phyloP scores from a whole-genome alignment of 495 filamentous ascomycete species.

The Aspergillus indologenus region DNA sequence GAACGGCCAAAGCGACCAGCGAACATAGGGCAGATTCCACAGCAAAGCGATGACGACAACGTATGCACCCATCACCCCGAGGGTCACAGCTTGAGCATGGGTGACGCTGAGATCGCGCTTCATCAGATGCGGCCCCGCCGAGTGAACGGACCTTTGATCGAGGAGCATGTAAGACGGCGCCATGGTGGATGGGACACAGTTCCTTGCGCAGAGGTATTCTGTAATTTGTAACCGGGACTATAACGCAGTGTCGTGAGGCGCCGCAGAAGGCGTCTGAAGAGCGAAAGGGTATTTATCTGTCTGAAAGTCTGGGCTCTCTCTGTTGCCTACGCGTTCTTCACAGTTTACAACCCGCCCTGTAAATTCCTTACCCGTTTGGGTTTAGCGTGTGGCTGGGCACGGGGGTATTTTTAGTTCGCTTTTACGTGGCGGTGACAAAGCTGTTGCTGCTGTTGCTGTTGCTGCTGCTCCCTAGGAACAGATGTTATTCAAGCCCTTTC shows the following conservation, averaged over 20 bases:
- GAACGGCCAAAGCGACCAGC: constrained; percentile 76
- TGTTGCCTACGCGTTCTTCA: constrained; percentile 20
- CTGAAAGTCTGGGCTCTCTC: not conserved
- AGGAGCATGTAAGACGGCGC: constrained; percentile 30
- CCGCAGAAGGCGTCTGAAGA: not conserved
- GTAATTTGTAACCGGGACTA: not conserved
- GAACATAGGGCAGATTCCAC: constrained; percentile 76
- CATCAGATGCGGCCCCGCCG: constrained; percentile 28
- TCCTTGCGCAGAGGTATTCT: not conserved
- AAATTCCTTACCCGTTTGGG: constrained; percentile 15
- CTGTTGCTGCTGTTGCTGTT: not conserved
- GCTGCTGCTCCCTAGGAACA: too few relatives aligned
- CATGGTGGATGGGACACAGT: constrained; percentile 23
- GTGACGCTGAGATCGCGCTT: constrained; percentile 60
- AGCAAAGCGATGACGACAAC: constrained; percentile 70
- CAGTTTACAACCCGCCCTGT: constrained; percentile 11
- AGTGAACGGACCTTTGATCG: constrained; percentile 23
- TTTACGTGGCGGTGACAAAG: constrained; percentile 15
- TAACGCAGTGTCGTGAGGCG: not conserved
- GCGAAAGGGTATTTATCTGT: not conserved
- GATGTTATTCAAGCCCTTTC: too few relatives aligned
- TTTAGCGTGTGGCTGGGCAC: constrained; percentile 16
- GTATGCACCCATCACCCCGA: constrained; percentile 67
- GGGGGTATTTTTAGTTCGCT: constrained; percentile 20
- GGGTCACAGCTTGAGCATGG: constrained; percentile 68